A percentile compares a stretch with the other conserved stretches of the same genome.
Conservation (phyloP, 2,329 filamentous ascomycete genomes). For the Fusarium albosuccineum region DNA sequence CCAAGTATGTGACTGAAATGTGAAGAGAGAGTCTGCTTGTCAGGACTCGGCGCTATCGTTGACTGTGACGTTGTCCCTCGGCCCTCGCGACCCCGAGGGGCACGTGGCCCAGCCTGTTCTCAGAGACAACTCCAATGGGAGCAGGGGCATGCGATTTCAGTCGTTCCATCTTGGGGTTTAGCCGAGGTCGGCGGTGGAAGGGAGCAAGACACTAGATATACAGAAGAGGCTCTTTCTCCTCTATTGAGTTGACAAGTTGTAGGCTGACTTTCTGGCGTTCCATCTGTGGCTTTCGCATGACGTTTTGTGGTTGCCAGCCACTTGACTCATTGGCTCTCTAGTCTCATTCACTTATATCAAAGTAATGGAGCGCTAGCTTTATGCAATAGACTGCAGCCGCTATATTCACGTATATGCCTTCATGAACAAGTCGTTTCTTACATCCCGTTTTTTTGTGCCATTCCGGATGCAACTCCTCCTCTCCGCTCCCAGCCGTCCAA, state of each 20-base stretch:
- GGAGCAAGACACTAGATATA: no score
- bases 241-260: no score
- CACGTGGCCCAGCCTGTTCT: conserved; percentile 20
- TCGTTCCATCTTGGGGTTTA: background rate
- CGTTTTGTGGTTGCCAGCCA: background rate
- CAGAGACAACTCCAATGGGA: conserved; percentile 13
- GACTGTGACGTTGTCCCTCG: conserved; percentile 22
- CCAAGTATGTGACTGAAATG: background rate
- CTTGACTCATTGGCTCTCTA: background rate
- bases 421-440: conserved; percentile 21
- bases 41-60: conserved; percentile 9
- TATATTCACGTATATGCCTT: conserved; percentile 14
- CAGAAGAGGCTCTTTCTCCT: no score
- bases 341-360: background rate
- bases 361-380: background rate
- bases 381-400: conserved; percentile 16
- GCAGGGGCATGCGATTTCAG: no score
- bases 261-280: background rate
- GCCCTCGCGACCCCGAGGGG: conserved; percentile 14
- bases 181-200: background rate
- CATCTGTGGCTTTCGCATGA: background rate
- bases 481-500: conserved; percentile 1
- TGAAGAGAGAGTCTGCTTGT: conserved; percentile 18
- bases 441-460: conserved; percentile 7
- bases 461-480: conserved; percentile 9